phyloP scores from a whole-genome alignment of 768 basidiomycete species.

The Lactarius akahatsu region DNA sequence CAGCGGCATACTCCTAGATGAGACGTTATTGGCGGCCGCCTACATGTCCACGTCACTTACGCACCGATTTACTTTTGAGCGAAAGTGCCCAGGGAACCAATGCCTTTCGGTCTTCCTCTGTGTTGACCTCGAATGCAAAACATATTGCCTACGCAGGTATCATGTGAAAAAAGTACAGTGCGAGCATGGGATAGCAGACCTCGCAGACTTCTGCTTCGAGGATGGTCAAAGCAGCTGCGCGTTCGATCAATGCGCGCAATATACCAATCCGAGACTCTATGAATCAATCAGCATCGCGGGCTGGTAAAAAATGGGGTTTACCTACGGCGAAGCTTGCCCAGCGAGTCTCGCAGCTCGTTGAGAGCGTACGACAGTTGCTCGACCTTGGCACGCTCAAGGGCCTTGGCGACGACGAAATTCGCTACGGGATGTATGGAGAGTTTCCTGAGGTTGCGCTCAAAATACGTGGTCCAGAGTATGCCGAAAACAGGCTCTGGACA shows the following conservation, averaged over 20 bases:
- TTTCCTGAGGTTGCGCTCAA: constrained; percentile 67
- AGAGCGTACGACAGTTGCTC: constrained; percentile 55
- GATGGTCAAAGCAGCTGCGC: constrained; percentile 42
- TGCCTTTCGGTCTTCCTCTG: constrained; percentile 23
- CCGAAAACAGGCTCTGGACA: constrained; percentile 62
- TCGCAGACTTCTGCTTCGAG: constrained; percentile 28
- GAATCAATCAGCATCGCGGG: constrained; percentile 33
- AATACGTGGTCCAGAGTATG: constrained; percentile 75
- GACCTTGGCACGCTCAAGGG: constrained; percentile 59
- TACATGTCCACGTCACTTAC: not conserved
- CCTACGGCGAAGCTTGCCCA: constrained; percentile 71
- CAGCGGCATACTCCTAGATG: constrained; percentile 32
- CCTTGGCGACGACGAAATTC: constrained; percentile 89
- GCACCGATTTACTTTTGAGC: constrained; percentile 21
- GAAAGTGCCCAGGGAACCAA: constrained; percentile 25
- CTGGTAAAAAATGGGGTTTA: constrained; percentile 25
- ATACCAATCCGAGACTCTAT: constrained; percentile 76
- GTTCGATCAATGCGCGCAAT: constrained; percentile 70
- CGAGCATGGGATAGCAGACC: constrained; percentile 9
- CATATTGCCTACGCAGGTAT: constrained; percentile 32
- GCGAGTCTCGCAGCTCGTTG: constrained; percentile 55
- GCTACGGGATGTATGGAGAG: constrained; percentile 86
- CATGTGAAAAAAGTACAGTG: not conserved
- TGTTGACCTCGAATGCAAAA: constrained; percentile 19
- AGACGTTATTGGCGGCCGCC: not conserved